Percentiles rank a stretch among this genome's conserved stretches.
phyloP scores from a whole-genome alignment of 2,329 filamentous ascomycete species.

The Fusarium udum region DNA sequence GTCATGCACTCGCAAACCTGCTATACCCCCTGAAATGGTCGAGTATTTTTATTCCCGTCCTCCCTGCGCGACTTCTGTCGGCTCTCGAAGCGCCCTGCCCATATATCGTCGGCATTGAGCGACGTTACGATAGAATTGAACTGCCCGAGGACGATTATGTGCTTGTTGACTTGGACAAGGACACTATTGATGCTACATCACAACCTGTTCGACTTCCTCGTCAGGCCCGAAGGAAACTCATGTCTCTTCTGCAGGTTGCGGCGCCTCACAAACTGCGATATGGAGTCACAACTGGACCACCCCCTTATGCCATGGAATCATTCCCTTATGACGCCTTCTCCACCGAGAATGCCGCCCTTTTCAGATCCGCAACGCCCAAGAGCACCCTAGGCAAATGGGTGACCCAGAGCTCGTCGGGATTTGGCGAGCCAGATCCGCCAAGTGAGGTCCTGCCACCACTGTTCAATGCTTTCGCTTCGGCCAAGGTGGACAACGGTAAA shows the following conservation, averaged over 20 bases:
- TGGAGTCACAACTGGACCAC: constrained; percentile 87
- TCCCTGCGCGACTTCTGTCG: constrained; percentile 87
- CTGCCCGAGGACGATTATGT: constrained; percentile 96
- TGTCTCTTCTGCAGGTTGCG: constrained; percentile 86
- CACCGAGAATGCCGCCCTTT: constrained; percentile 84
- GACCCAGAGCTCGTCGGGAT: constrained; percentile 87
- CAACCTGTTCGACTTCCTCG: constrained; percentile 83
- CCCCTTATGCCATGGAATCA: constrained; percentile 90
- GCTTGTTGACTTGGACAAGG: constrained; percentile 89
- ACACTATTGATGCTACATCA: constrained; percentile 86
- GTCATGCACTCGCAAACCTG: constrained; percentile 83
- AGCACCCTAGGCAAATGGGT: constrained; percentile 87
- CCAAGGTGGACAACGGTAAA: constrained; percentile 72
- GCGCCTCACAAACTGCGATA: constrained; percentile 89
- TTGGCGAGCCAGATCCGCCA: constrained; percentile 72
- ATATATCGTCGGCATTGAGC: constrained; percentile 95
- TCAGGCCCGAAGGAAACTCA: constrained; percentile 88
- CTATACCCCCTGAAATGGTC: constrained; percentile 93
- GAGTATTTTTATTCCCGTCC: constrained; percentile 91
- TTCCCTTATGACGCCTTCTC: constrained; percentile 92
- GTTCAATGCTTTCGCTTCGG: constrained; percentile 90
- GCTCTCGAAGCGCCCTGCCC: constrained; percentile 95
- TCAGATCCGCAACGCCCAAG: constrained; percentile 74
- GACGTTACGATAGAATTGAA: constrained; percentile 85
- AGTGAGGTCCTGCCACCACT: constrained; percentile 69